These are phyloP conservation scores for Effrenium voratum DNA, from an alignment of 73 alveolate species.

Conservation along the genomic window DNA sequence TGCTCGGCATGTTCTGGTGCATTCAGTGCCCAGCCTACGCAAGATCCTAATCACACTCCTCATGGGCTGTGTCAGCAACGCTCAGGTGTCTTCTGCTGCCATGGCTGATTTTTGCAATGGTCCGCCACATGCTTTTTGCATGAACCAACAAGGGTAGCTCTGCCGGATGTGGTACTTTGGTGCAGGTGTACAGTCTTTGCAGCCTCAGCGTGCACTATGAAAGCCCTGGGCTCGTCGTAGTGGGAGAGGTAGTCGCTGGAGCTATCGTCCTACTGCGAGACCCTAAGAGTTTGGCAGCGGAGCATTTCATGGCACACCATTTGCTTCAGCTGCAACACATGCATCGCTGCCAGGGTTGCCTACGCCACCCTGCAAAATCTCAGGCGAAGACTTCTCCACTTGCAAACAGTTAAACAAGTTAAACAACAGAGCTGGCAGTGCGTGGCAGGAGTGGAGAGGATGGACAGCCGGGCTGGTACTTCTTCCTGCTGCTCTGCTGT, in stretches of 20 bases:
- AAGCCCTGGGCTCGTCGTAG: slow-evolving; percentile 25
- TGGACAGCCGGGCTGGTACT: slow-evolving; percentile 79
- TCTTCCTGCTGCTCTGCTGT: slow-evolving; percentile 82
- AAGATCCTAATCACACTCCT: not conserved
- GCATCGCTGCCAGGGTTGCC: slow-evolving; percentile 27
- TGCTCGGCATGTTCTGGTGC: not conserved
- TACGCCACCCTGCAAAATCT: slow-evolving; percentile 89
- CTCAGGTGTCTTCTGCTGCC: slow-evolving; percentile 74
- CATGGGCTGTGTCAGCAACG: not conserved
- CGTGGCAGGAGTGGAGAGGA: slow-evolving; percentile 74
- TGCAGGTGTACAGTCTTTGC: slow-evolving; percentile 87
- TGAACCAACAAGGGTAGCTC: not conserved
- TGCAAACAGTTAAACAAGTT: not conserved
- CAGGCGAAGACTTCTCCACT: slow-evolving; percentile 11
- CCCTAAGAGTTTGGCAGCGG: not conserved
- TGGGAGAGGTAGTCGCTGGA: slow-evolving; percentile 36
- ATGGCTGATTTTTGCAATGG: slow-evolving; percentile 66
- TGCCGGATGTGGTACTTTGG: not conserved
- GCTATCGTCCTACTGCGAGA: slow-evolving; percentile 29
- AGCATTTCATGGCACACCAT: not conserved
- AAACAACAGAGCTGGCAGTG: not conserved
- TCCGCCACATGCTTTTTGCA: not conserved
- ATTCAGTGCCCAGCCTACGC: not conserved
- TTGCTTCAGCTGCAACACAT: no score
- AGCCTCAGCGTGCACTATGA: slow-evolving; percentile 69